A percentile compares a stretch with the other conserved stretches of the same genome.
Evolutionary conservation across 164 flowering plant species (phyloP).

Genomic region (Berberis vulgaris): DNA sequence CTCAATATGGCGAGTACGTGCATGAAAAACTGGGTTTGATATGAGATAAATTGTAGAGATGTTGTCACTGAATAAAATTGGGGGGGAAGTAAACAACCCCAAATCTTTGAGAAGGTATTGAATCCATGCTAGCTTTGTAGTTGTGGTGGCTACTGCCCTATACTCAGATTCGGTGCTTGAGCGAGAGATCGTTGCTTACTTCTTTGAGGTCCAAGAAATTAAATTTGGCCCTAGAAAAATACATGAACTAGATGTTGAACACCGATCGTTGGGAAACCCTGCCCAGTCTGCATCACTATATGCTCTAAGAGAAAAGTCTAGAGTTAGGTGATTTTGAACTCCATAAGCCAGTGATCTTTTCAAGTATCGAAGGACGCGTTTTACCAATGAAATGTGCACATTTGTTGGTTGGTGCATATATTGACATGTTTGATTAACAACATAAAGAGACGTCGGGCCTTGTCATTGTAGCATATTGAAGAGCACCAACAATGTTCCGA

Average conservation of each 20-base stretch:
- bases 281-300: no score
- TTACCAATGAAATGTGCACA: no score
- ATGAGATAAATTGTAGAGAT: not conserved
- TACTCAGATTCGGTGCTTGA: not conserved
- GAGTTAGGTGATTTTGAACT: no score
- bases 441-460: no score
- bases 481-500: no score
- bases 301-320: no score
- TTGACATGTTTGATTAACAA: no score
- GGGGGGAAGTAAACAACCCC: not conserved
- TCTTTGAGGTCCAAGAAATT: not conserved
- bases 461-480: no score
- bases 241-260: not conserved
- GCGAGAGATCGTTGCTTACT: not conserved
- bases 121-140: not conserved
- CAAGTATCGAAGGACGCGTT: no score
- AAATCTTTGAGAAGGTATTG: not conserved
- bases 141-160: not conserved
- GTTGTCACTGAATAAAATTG: not conserved
- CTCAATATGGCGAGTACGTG: not conserved
- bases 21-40: not conserved
- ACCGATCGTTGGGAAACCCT: no score
- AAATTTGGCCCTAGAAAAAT: not conserved
- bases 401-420: no score
- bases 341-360: no score